phyloP scores from a whole-genome alignment of 163 green algal species.

The Botryococcus braunii region DNA sequence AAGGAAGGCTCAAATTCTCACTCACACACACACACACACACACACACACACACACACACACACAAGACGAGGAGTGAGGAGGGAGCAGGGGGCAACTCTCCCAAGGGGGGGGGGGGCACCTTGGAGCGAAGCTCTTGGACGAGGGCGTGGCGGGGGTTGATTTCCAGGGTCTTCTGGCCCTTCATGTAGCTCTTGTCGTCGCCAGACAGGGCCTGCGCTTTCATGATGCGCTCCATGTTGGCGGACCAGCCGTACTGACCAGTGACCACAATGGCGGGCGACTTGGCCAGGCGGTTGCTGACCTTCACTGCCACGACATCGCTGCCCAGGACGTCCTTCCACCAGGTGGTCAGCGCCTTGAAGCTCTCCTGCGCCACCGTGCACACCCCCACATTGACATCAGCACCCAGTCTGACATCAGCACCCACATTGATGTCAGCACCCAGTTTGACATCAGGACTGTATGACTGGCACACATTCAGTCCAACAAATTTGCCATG shows the following conservation, averaged over 20 bases:
- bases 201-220: slow-evolving; percentile 44
- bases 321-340: slow-evolving; percentile 64
- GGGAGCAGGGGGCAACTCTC: no score
- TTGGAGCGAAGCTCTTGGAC: slow-evolving; percentile 69
- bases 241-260: slow-evolving; percentile 89
- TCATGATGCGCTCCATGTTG: slow-evolving; percentile 96
- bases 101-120: no score
- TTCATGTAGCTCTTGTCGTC: slow-evolving; percentile 47
- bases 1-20: no score
- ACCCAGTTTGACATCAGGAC: no score
- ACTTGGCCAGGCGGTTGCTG: slow-evolving; percentile 65
- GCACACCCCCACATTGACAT: not conserved
- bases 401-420: not conserved
- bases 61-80: no score
- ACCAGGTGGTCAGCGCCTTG: slow-evolving; percentile 86
- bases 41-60: no score
- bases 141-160: slow-evolving; percentile 91
- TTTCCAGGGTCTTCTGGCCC: slow-evolving; percentile 81
- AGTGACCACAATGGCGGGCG: slow-evolving; percentile 86
- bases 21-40: no score
- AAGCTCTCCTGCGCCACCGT: slow-evolving; percentile 48
- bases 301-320: slow-evolving; percentile 57
- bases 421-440: no score
- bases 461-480: no score
- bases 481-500: no score